Evolutionary conservation across 148 eudicot species (phyloP).

Genomic region (Chenopodium suecicum): DNA sequence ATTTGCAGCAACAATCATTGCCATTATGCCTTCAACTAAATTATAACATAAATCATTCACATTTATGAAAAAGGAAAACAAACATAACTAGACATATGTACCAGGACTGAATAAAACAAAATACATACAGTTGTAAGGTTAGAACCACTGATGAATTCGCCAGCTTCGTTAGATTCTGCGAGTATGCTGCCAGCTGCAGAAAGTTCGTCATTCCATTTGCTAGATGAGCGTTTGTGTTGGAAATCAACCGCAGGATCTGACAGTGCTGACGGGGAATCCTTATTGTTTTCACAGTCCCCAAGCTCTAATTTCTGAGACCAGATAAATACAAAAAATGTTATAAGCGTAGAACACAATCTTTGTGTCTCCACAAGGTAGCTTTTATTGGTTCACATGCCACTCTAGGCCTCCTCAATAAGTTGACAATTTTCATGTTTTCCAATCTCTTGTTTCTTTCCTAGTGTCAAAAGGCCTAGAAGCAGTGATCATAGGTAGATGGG

Average conservation of each 20-base stretch:
- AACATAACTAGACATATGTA: neutral
- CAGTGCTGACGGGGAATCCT: constrained; percentile 52
- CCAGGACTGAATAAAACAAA: neutral
- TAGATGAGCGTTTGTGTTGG: constrained; percentile 56
- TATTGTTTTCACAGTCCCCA: constrained; percentile 47
- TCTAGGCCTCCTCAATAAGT: neutral
- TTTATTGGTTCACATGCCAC: neutral
- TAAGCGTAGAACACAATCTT: neutral
- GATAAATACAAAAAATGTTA: neutral
- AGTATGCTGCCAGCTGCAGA: constrained; percentile 66
- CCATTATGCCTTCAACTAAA: neutral
- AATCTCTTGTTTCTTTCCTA: neutral
- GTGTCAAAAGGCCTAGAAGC: neutral
- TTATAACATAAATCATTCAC: neutral
- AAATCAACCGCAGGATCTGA: constrained; percentile 44
- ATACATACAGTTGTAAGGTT: constrained; percentile 52
- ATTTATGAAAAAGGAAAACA: neutral
- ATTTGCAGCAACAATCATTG: neutral
- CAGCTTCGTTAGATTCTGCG: constrained; percentile 67
- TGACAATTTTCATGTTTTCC: neutral
- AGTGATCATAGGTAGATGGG: neutral
- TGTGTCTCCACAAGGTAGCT: neutral
- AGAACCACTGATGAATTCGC: constrained; percentile 49
- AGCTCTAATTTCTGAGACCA: constrained; percentile 60
- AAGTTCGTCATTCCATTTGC: constrained; percentile 64